A percentile compares a stretch with the other conserved stretches of the same genome.
Conservation (phyloP, 805 yeast species). For the Jamesozyma lodderae region DNA sequence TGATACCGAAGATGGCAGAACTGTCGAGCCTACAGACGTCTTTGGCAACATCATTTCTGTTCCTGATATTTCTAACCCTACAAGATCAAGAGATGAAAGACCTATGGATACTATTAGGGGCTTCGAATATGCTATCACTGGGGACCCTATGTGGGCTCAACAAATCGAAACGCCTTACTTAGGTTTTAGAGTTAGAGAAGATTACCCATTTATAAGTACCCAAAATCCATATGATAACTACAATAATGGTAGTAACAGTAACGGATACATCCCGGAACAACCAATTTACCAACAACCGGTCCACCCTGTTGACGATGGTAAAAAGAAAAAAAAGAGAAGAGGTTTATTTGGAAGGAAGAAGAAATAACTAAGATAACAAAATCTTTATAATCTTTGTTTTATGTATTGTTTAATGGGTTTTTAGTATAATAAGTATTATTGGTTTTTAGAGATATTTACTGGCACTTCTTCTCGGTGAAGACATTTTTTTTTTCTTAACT, state of each 20-base stretch:
- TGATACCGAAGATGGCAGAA: constrained; percentile 34
- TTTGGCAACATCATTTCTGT: constrained; percentile 74
- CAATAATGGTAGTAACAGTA: constrained; percentile 11
- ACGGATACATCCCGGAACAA: constrained; percentile 37
- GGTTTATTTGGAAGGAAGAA: constrained; percentile 69
- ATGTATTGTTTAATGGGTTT: too few relatives aligned
- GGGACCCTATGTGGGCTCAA: constrained; percentile 62
- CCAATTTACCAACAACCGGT: constrained; percentile 49
- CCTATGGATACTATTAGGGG: constrained; percentile 92
- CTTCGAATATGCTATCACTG: constrained; percentile 84
- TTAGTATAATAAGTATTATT: too few relatives aligned
- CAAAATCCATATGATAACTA: background rate
- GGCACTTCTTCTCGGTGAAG: too few relatives aligned
- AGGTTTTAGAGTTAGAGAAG: constrained; percentile 80
- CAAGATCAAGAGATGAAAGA: constrained; percentile 86
- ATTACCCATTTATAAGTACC: constrained; percentile 34
- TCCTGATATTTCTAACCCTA: constrained; percentile 87
- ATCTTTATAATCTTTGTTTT: too few relatives aligned
- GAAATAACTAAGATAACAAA: too few relatives aligned
- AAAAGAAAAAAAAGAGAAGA: constrained; percentile 72
- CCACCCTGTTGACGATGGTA: constrained; percentile 30
- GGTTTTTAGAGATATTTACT: too few relatives aligned
- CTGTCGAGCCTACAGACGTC: constrained; percentile 44
- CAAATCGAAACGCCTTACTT: constrained; percentile 69
- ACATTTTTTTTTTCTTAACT: too few relatives aligned